Percentiles rank a stretch among this genome's conserved stretches.
Evolutionary conservation across 2,329 filamentous ascomycete genomes (phyloP).

Genomic region (Madurella fahalii): DNA sequence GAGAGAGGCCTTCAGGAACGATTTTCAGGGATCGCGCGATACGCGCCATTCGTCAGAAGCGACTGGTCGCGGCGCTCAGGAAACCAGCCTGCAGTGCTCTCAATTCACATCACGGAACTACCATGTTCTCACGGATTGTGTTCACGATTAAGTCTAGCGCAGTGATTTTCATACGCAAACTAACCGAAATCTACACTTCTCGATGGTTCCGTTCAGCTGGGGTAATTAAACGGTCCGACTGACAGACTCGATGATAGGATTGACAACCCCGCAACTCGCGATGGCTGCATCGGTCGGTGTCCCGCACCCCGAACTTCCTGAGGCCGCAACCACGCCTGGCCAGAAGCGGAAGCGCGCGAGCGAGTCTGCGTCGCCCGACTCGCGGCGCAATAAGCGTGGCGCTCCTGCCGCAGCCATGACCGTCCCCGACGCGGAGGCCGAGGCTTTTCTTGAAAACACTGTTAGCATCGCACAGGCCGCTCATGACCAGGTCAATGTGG

Average conservation of each 20-base stretch:
- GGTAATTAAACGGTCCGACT: not conserved
- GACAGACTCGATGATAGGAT: conserved; percentile 10
- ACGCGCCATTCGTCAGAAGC: not conserved
- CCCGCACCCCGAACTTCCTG: conserved; percentile 47
- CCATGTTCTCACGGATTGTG: not conserved
- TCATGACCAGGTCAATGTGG: conserved; percentile 40
- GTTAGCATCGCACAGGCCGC: conserved; percentile 45
- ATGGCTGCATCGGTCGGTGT: conserved; percentile 47
- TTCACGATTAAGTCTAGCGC: not conserved
- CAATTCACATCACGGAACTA: not conserved
- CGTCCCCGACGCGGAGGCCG: conserved; percentile 40
- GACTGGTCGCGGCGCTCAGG: not conserved
- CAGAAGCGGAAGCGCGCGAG: conserved; percentile 54
- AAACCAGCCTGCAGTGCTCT: not conserved
- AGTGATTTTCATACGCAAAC: not conserved
- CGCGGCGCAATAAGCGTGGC: conserved; percentile 48
- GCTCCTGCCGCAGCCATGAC: conserved; percentile 44
- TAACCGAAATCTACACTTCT: not conserved
- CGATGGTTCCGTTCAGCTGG: not conserved
- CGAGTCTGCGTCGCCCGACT: conserved; percentile 46
- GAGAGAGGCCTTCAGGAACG: not conserved
- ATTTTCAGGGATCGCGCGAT: not conserved
- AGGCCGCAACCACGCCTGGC: conserved; percentile 40
- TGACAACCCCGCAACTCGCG: conserved; percentile 15
- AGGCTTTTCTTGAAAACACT: conserved; percentile 52